Base-by-base conservation (phyloP, 2,329 filamentous ascomycete species). In the Seiridium cupressi region DNA sequence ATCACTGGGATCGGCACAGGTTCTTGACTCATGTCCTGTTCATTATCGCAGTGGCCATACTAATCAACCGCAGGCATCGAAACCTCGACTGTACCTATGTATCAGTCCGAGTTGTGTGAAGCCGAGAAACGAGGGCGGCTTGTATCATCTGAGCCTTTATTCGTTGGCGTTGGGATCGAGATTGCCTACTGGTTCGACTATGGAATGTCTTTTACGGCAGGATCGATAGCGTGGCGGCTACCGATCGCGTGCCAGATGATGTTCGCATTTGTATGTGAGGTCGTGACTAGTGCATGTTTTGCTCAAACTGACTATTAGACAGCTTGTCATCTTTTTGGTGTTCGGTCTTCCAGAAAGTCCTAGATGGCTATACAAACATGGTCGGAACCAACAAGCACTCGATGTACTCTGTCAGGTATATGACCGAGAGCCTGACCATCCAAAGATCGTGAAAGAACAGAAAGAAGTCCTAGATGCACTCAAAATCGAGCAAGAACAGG, bases 101-200 rank as follows among this genome's bases (percentile, higher is more conserved):
- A 79, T 59, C 79, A 81, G 60, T 72, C 76, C 0, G 79, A 82
- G 63, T 70, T 81, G 1, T 79, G 75, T 51, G 73, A 77, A 54
- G 73, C 74, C 1, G 69, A 74, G n/a, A 74, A 74, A 48, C 70
- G 79, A 44, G 79, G 78, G 46, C 73, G 73, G 18, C 70, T 77
- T 7, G 76, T 81, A 32, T 75, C 72, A n/a, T 72, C 69, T n/a
- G 76, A 81, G 58, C 61, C 63, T 1, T 35, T 68, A 1, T 67
- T 69, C 11, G 67, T 70, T 3, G 68, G 68, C 3, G 60, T 69
- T 5, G 69, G 69, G 1, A 68, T 71, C 35, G 64, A 64, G 5
- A 62, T 72, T 42, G 67, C 69, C 0, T 73, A 73, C 58, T 72
- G 69, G 72, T 65, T 72, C 9, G 71, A 71, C n/a, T 70, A 70